A percentile compares a stretch with the other conserved stretches of the same genome.
phyloP scores from a whole-genome alignment of 257 asterid genomes.

The Cinchona pubescens region DNA sequence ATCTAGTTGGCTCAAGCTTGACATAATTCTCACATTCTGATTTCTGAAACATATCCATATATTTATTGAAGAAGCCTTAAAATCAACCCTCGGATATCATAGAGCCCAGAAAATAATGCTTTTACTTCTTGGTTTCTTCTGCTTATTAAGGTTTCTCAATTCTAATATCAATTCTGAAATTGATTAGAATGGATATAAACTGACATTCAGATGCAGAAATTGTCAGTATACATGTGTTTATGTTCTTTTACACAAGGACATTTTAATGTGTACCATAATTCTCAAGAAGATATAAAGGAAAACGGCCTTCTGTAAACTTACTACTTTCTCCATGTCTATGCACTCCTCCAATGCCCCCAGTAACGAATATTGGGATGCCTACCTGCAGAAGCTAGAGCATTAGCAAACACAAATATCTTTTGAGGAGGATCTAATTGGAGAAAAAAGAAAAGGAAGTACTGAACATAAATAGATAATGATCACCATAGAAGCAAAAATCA shows the following conservation, averaged over 20 bases:
- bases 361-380: slow-evolving; percentile 85
- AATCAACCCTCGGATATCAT: no score
- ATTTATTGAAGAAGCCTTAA: not conserved
- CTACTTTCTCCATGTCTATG: slow-evolving; percentile 89
- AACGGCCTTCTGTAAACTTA: slow-evolving; percentile 31
- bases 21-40: not conserved
- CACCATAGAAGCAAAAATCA: slow-evolving; percentile 90
- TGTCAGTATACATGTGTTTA: not conserved
- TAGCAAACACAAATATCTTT: not conserved
- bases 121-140: not conserved
- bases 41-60: not conserved
- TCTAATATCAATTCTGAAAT: no score
- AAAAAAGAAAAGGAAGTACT: slow-evolving; percentile 3
- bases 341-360: slow-evolving; percentile 98
- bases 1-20: not conserved
- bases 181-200: no score
- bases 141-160: not conserved
- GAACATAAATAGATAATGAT: not conserved
- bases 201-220: not conserved
- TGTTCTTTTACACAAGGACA: not conserved
- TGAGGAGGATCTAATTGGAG: slow-evolving; percentile 3
- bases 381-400: slow-evolving; percentile 41
- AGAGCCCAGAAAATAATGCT: no score
- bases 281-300: not conserved
- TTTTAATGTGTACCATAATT: not conserved